Percentiles rank a stretch among this genome's conserved stretches.
phyloP scores from a whole-genome alignment of 78 protist species.

The Dictyostelium purpureum region DNA sequence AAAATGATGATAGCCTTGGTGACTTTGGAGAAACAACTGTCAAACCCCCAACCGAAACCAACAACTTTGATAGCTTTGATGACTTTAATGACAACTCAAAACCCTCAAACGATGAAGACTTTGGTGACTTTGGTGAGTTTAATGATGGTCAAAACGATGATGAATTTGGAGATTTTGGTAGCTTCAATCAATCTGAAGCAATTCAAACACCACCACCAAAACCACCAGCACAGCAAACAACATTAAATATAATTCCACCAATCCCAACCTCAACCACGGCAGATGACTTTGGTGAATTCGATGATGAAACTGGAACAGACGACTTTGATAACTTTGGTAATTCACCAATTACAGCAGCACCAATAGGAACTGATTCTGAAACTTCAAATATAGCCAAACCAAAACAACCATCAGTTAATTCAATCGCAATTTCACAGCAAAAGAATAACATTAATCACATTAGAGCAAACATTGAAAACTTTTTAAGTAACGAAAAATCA shows the following conservation, averaged over 20 bases:
- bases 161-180: slow-evolving; percentile 35
- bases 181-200: background rate
- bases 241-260: background rate
- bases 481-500: background rate
- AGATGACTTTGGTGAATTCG: slow-evolving; percentile 1
- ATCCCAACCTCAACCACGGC: background rate
- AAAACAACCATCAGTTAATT: background rate
- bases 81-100: background rate
- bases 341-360: background rate
- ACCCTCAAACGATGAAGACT: background rate
- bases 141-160: background rate
- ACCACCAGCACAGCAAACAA: background rate
- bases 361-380: background rate
- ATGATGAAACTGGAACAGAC: background rate
- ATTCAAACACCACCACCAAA: background rate
- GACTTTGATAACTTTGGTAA: slow-evolving; percentile 16
- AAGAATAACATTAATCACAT: background rate
- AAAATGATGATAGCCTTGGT: background rate
- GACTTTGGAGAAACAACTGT: background rate
- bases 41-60: background rate
- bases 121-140: background rate
- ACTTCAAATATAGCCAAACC: background rate
- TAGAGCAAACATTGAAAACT: background rate
- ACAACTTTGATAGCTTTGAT: slow-evolving; percentile 14
- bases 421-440: background rate